Evolutionary conservation across 1,284 basidiomycete species (phyloP), one percentile per base, ranked within the genome.

Genomic region (Leccinum fallax): DNA sequence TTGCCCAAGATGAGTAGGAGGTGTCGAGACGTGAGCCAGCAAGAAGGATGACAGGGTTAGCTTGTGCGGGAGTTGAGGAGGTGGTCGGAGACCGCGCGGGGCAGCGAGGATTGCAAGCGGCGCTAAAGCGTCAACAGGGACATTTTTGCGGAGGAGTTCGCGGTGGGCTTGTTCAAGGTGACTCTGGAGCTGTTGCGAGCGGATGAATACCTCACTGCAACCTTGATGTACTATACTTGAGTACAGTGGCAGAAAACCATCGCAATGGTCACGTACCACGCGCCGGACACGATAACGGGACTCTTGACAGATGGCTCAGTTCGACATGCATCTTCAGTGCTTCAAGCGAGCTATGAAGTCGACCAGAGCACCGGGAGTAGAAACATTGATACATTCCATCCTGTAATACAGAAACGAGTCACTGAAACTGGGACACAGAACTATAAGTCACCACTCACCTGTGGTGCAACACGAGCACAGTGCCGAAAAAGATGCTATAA

Each of bases 281-380:
- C 2, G 63, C 63, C 0, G 70, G 75, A 59, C 72, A 74, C 32
- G 43, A 51, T 11, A 76, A 30, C 16, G 65, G 40, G 5, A 75
- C 59, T 26, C 72, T 65, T n/a, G 72, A 76, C 28, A 74, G 7
- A 49, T 74, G 72, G 34, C 72, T 74, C 21, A 76, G 65, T 36
- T 76, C 71, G 2, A 76, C 57, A 46, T 74, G 72, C 1, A 55
- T 61, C 48, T 64, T 72, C 38, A 74, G 10, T 15, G 62, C 66
- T 4, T 28, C 28, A n/a, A 30, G 43, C 3, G 75, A 67, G 13
- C 11, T 43, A 26, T 74, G 72, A 19, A 64, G 4, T 28, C 74
- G 66, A 7, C 75, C 72, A 53, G 72, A 60, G n/a, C 72, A 74
- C 21, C 74, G 71, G 32, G 70, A 63, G 46, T 70, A 70, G 3